These are phyloP conservation scores for Tulasnella sp. DNA, from an alignment of 768 basidiomycete genomes.

Conservation along the genomic window DNA sequence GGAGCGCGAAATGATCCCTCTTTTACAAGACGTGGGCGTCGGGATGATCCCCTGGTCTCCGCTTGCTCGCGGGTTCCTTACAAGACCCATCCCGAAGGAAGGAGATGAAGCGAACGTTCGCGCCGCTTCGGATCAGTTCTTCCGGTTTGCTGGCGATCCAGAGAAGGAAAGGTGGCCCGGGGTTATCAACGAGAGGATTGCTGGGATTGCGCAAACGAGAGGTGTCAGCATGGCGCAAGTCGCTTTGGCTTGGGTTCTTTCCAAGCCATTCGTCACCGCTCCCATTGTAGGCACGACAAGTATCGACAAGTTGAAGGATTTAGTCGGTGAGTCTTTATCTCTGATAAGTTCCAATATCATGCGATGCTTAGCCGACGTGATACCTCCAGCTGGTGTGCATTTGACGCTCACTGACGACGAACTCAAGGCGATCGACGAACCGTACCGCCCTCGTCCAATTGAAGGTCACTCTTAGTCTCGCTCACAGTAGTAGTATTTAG, in stretches of 20 bases:
- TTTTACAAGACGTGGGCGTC: conserved; percentile 15
- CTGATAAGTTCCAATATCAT: background rate
- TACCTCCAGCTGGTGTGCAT: background rate
- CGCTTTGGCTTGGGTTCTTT: conserved; percentile 41
- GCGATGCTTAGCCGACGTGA: background rate
- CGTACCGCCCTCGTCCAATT: background rate
- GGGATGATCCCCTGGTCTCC: conserved; percentile 23
- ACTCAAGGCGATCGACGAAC: background rate
- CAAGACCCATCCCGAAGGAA: conserved; percentile 16
- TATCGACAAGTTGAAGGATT: conserved; percentile 44
- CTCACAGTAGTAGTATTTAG: background rate
- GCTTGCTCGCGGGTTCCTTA: conserved; percentile 19
- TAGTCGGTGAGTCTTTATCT: conserved; percentile 37
- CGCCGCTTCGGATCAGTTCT: background rate
- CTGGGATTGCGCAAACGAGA: background rate
- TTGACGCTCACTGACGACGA: background rate
- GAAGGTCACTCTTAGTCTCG: background rate
- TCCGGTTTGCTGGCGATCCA: background rate
- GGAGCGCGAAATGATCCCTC: conserved; percentile 26
- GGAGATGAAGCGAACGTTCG: background rate
- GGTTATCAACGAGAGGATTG: background rate
- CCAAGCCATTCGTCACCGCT: conserved; percentile 36
- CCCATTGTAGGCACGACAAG: conserved; percentile 54
- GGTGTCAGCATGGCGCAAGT: conserved; percentile 26
- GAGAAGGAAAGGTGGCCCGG: no score